Evolutionary conservation across 768 basidiomycete species (phyloP).

Genomic region (Pisolithus marmoratus): DNA sequence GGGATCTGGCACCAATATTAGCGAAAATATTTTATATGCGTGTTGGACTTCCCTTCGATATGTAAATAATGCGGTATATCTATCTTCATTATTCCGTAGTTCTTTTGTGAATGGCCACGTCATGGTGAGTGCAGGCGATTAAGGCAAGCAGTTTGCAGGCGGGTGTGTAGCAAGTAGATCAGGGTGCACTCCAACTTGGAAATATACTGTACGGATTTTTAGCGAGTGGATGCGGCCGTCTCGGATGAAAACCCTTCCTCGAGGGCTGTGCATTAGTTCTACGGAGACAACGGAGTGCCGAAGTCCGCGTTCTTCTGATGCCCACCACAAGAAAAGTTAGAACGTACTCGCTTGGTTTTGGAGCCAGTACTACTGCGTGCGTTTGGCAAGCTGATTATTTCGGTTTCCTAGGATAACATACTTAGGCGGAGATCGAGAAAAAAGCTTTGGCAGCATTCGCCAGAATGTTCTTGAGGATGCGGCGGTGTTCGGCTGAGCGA

Average conservation of each 20-base stretch:
- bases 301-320: too few species aligned
- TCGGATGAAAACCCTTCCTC: background rate
- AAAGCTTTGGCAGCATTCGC: background rate
- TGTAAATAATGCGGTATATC: background rate
- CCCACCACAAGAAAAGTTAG: too few species aligned
- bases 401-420: too few species aligned
- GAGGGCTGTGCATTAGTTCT: background rate
- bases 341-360: too few species aligned
- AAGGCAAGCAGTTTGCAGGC: background rate
- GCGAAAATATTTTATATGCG: background rate
- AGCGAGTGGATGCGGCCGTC: too few species aligned
- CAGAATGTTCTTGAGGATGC: constrained; percentile 3
- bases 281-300: too few species aligned
- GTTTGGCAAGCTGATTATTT: too few species aligned
- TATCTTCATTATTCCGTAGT: background rate
- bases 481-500: constrained; percentile 2
- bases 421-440: too few species aligned
- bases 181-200: background rate
- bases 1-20: background rate
- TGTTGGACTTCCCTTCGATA: background rate
- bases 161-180: background rate
- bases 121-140: too few species aligned
- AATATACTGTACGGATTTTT: too few species aligned
- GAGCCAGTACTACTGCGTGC: too few species aligned
- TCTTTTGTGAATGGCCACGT: background rate